Conservation (phyloP, 805 yeast genomes). For the Nakazawaea ambrosiae region DNA sequence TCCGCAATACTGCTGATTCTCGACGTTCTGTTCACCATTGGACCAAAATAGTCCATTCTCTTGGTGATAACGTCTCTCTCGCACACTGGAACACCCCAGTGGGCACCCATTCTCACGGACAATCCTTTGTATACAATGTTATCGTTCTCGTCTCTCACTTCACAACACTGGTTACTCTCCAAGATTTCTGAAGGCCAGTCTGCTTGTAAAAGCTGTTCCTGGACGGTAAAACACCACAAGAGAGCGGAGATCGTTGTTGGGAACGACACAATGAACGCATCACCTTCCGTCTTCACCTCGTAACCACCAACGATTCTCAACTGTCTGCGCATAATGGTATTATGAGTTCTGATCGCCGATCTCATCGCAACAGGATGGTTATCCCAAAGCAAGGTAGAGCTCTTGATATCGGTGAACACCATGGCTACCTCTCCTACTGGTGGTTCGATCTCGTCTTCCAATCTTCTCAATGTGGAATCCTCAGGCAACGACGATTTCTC, state of each 20-base stretch:
- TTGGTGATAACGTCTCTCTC: slow-evolving; percentile 92
- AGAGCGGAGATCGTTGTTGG: slow-evolving; percentile 88
- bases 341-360: slow-evolving; percentile 92
- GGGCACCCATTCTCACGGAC: slow-evolving; percentile 96
- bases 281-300: slow-evolving; percentile 99
- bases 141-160: slow-evolving; percentile 56
- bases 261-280: slow-evolving; percentile 96
- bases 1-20: slow-evolving; percentile 92
- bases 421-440: slow-evolving; percentile 93
- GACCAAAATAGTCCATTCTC: slow-evolving; percentile 98
- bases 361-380: slow-evolving; percentile 90
- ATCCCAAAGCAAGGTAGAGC: slow-evolving; percentile 92
- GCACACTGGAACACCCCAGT: slow-evolving; percentile 97
- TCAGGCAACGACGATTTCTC: slow-evolving; percentile 49
- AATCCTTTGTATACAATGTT: slow-evolving; percentile 74
- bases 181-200: slow-evolving; percentile 96
- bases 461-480: slow-evolving; percentile 73
- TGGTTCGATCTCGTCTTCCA: slow-evolving; percentile 88
- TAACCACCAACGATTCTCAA: slow-evolving; percentile 92
- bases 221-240: slow-evolving; percentile 92
- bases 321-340: slow-evolving; percentile 89
- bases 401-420: slow-evolving; percentile 96
- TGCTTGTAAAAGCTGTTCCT: slow-evolving; percentile 67
- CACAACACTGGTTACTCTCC: slow-evolving; percentile 77
- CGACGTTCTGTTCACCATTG: slow-evolving; percentile 94